Evolutionary conservation across 352 stramenopile species (phyloP).

Genomic region (Pythium rhizo-oryzae): DNA sequence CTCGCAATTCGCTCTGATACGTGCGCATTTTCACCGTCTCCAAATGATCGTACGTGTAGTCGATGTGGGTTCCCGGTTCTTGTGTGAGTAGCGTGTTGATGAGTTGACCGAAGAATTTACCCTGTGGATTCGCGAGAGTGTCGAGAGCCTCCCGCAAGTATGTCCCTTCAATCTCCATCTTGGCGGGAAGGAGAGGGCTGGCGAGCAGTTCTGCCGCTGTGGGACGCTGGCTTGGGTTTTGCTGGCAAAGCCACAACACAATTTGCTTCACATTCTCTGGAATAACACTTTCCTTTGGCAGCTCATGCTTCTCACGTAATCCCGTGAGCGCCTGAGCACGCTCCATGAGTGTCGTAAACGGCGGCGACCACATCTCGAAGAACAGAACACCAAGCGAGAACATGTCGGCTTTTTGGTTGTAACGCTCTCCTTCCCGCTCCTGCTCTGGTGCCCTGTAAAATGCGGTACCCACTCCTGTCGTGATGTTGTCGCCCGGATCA

Average conservation of each 20-base stretch:
- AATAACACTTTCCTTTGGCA: slow-evolving; percentile 50
- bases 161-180: slow-evolving; percentile 84
- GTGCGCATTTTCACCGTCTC: slow-evolving; percentile 79
- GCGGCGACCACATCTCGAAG: slow-evolving; percentile 96
- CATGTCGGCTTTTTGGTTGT: slow-evolving; percentile 94
- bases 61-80: slow-evolving; percentile 74
- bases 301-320: slow-evolving; percentile 72
- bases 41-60: slow-evolving; percentile 88
- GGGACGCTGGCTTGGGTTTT: slow-evolving; percentile 65
- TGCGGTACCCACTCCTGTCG: slow-evolving; percentile 93
- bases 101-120: slow-evolving; percentile 88
- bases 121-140: slow-evolving; percentile 87
- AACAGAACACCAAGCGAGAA: slow-evolving; percentile 95
- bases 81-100: slow-evolving; percentile 80
- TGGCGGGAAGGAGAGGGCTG: slow-evolving; percentile 69
- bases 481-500: slow-evolving; percentile 74
- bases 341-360: slow-evolving; percentile 92
- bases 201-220: slow-evolving; percentile 72
- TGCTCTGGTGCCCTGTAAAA: slow-evolving; percentile 96
- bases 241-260: slow-evolving; percentile 85
- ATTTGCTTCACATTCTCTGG: slow-evolving; percentile 90
- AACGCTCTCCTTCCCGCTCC: slow-evolving; percentile 83
- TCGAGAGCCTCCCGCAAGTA: slow-evolving; percentile 85
- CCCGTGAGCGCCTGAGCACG: slow-evolving; percentile 74
- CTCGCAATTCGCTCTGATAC: slow-evolving; percentile 66